Base-by-base conservation (phyloP, 2,329 filamentous ascomycete species). In the Neopestalotiopsis clavispora region DNA sequence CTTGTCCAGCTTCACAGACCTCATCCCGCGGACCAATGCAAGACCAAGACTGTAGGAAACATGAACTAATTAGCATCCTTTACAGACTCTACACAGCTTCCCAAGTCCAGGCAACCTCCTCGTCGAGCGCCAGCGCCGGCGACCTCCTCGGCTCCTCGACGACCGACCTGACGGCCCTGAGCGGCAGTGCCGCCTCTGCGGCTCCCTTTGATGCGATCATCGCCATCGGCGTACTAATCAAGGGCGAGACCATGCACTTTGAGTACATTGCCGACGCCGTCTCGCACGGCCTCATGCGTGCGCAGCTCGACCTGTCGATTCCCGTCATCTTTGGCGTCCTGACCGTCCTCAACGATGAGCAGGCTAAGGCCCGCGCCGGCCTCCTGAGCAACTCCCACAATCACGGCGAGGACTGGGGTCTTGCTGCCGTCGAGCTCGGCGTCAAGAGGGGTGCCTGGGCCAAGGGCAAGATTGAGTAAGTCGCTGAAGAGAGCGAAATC, bases 171-270 rank as follows among this genome's bases (percentile, higher is more conserved):
- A 84, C 86, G 34, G 82, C 86, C 14, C 78, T 84, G 72, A 49
- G n/a, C 17, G 64, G 82, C 68, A 75, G 23, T 28, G 23, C 81
- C 62, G 78, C 81, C n/a, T 76, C 84, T 71, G 82, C 87, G 69
- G 83, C 85, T 68, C 89, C 94, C 23, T 98, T 98, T 76, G 95
- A 98, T 78, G 96, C 96, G 71, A 90, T 99, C 72, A 95, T 99
- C 73, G 94, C 96, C 66, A 93, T 99, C 74, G 96, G 96, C 68
- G 95, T 97, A 68, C 89, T 99, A 70, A 98, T 99, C 84, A 99
- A 99, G 85, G 96, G 96, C 80, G 93, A 97, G 83, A 98, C 96
- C 6, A 98, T 98, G 94, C 96, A 99, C 83, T 99, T 99, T 78
- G 96, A 99, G 83, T 98, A 99, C 84, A 99, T 99, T 76, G 89